A percentile compares a stretch with the other conserved stretches of the same genome.
These are phyloP conservation scores for Aspergillus sclerotioniger DNA, from an alignment of 495 filamentous ascomycete species.

Conservation along the genomic window DNA sequence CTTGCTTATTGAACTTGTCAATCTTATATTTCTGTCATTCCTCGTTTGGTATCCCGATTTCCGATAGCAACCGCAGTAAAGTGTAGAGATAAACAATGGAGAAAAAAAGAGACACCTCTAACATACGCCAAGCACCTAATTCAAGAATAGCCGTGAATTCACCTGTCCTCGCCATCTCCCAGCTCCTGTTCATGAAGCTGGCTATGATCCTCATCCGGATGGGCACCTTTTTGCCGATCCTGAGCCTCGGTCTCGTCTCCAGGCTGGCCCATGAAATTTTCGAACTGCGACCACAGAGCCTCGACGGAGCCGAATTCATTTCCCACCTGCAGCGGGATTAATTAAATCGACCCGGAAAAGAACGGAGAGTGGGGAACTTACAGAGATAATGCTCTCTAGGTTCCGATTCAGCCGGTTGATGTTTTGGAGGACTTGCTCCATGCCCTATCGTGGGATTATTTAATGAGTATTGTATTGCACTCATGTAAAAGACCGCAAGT, in stretches of 20 bases:
- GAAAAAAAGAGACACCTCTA: not conserved
- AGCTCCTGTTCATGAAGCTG: slow-evolving; percentile 15
- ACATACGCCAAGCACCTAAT: not conserved
- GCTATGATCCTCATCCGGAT: slow-evolving; percentile 20
- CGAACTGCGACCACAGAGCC: slow-evolving; percentile 94
- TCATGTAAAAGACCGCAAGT: not conserved
- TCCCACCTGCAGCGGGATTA: slow-evolving; percentile 60
- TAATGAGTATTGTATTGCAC: not conserved
- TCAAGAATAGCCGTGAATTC: not conserved
- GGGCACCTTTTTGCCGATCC: slow-evolving; percentile 20
- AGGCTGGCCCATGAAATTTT: slow-evolving; percentile 83
- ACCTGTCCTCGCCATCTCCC: not conserved
- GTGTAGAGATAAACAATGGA: not conserved
- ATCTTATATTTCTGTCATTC: not conserved
- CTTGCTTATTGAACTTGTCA: slow-evolving; percentile 23
- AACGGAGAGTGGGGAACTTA: slow-evolving; percentile 35
- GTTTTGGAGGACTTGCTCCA: slow-evolving; percentile 93
- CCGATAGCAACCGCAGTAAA: not conserved
- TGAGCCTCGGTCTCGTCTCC: slow-evolving; percentile 51
- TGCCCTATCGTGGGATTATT: slow-evolving; percentile 53
- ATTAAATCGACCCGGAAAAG: not conserved
- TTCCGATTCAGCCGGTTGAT: slow-evolving; percentile 94
- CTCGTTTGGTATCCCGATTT: slow-evolving; percentile 11
- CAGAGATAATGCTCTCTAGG: slow-evolving; percentile 87
- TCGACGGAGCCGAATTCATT: slow-evolving; percentile 98